Evolutionary conservation across 2,329 filamentous ascomycete species (phyloP), one percentile per base, ranked within the genome.

Genomic region (Calonectria henricotiae): DNA sequence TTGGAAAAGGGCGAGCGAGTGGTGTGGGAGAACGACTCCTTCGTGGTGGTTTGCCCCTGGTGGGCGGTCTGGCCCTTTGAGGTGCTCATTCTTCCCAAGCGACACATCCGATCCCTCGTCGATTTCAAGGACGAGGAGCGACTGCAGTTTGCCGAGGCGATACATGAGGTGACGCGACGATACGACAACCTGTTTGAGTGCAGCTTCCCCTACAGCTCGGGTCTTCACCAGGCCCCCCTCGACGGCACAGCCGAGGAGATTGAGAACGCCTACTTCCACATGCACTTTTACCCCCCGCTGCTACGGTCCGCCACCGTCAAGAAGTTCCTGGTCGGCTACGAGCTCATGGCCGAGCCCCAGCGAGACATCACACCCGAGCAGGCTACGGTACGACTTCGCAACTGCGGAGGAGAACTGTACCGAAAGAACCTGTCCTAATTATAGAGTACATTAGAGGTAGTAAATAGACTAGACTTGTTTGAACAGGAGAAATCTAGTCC

Each of bases 1-100:
- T 85, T 92, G 64, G 88, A 91, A 76, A 97, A 97, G 84, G 85
- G 91, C 75, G 95, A 98, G 83, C 91, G 96, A 12, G 89, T 97
- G 9, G 93, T 99, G 0, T 98, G 93, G 80, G 91, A 97, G 81
- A 99, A 99, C 80, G 89, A 89, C 12, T 87, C 87, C 0, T 99
- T 98, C 82, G 85, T 98, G 47, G 92, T 95, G 0, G 89, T 98
- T 17, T 98, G 95, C 78, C 96, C 96, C 0, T 99, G 96, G 95
- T 99, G 96, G 96, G 96, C 94, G 0, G 89, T 94, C 20, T 99
- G 96, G 96, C 96, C 96, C 0, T 99, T 98, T 72, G 96, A 99
- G 85, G 93, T 96, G 55, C 93, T 99, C 86, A 89, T 99, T 70
- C 87, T 98, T 35, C 90, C 94, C 71, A 97, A 94, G 84, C 87